A percentile compares a stretch with the other conserved stretches of the same genome.
Evolutionary conservation across 192 early-diverging fungal genomes (phyloP).

Genomic region (Phycomyces blakesleeanus): DNA sequence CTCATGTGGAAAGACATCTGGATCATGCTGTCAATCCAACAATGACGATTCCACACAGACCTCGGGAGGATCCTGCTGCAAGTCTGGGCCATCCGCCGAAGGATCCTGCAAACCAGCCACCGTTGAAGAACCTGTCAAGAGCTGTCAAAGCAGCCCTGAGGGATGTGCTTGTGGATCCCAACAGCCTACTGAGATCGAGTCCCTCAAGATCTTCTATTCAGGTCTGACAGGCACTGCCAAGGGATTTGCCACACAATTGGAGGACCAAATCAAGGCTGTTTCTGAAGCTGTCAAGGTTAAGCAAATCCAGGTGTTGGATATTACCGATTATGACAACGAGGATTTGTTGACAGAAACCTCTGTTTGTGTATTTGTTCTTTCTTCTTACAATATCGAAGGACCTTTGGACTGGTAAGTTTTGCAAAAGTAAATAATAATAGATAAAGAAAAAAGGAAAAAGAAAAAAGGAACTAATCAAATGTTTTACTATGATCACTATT

Average conservation of each 20-base stretch:
- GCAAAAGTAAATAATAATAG: background rate
- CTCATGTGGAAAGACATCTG: background rate
- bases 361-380: constrained; percentile 59
- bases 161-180: constrained; percentile 8
- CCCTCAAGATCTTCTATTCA: constrained; percentile 55
- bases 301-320: constrained; percentile 45
- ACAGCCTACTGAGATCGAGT: constrained; percentile 21
- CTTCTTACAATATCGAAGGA: constrained; percentile 65
- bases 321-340: constrained; percentile 63
- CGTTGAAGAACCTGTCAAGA: background rate
- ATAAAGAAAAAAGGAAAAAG: constrained; percentile 6
- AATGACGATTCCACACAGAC: too few relatives aligned
- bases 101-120: background rate
- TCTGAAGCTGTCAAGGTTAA: constrained; percentile 20
- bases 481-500: background rate
- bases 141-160: background rate
- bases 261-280: constrained; percentile 25
- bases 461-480: background rate
- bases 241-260: constrained; percentile 43
- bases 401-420: constrained; percentile 56
- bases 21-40: background rate
- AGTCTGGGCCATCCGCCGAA: constrained; percentile 3
- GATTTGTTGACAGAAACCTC: constrained; percentile 51
- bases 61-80: constrained; percentile 4
- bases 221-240: constrained; percentile 56